Evolutionary conservation across 495 filamentous ascomycete species (phyloP), one percentile per base, ranked within the genome.

Genomic region (Penicillium tannophilum): DNA sequence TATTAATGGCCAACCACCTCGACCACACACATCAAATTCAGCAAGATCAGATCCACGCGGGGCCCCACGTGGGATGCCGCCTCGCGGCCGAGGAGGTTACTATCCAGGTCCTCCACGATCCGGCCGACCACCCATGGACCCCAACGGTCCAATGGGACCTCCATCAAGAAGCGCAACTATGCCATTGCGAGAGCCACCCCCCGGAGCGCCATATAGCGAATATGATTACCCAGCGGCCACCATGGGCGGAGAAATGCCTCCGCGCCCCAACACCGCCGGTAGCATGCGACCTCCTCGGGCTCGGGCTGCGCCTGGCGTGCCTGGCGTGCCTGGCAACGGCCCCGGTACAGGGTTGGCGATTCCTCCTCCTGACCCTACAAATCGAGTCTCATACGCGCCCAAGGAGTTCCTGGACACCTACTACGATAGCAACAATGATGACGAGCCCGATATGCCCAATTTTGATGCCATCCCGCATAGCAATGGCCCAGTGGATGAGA

Each of bases 391-490:
- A 19, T 70, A 72, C 39, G 65, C 63, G 17, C 63, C 69, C 8
- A 72, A 69, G 24, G 75, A 73, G 2, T 65, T 78, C 39, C 49
- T 78, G 54, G 75, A 79, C 33, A 76, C 68, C 49, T 79, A 79
- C 51, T 79, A 73, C 50, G 72, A 69, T 43, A 56, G 68, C 6
- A 65, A 56, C 20, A 55, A 52, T n/a, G 76, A 77, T 5, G 88
- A 92, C 12, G 86, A 87, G 74, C 90, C 89, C 3, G 88, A 92
- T 16, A 86, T 87, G 74, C 90, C 89, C 3, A 85, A 92, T 65
- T 93, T 93, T 58, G 88, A 93, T 74, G 82, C 83, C 3, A 78
- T 86, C 30, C 81, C 84, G 3, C 68, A 63, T 17, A 58, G 64
- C 19, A 73, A 68, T 45, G 54, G 72, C 56, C 52, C 77, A 48